These are phyloP conservation scores for Pseudogymnoascus verrucosus DNA, from an alignment of 2,329 filamentous ascomycete species.

Conservation along the genomic window DNA sequence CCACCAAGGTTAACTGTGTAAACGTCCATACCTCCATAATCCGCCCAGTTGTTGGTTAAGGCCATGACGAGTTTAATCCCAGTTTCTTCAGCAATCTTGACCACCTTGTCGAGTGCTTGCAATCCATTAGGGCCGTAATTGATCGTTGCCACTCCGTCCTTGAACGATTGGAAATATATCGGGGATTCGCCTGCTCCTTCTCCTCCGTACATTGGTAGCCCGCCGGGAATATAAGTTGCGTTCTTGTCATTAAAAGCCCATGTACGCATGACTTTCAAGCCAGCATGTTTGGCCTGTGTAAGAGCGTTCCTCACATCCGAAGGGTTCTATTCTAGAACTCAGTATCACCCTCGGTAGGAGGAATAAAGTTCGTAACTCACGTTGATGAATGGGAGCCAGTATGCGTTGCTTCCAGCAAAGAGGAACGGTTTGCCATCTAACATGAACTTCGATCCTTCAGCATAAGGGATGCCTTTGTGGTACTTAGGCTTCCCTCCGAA, in stretches of 20 bases:
- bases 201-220: slow-evolving; percentile 42
- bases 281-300: slow-evolving; percentile 30
- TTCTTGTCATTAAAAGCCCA: slow-evolving; percentile 54
- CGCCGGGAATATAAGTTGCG: slow-evolving; percentile 36
- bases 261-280: slow-evolving; percentile 45
- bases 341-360: slow-evolving; percentile 32
- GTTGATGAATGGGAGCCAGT: slow-evolving; percentile 48
- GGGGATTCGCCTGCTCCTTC: slow-evolving; percentile 18
- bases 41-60: slow-evolving; percentile 51
- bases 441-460: slow-evolving; percentile 42
- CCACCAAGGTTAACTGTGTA: slow-evolving; percentile 49
- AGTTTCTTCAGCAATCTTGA: slow-evolving; percentile 39
- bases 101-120: slow-evolving; percentile 42
- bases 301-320: slow-evolving; percentile 29
- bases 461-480: slow-evolving; percentile 38
- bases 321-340: neutral
- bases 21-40: slow-evolving; percentile 52
- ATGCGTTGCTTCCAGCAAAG: slow-evolving; percentile 50
- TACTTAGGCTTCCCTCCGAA: neutral
- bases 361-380: slow-evolving; percentile 26
- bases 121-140: slow-evolving; percentile 27
- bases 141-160: slow-evolving; percentile 23
- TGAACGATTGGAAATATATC: slow-evolving; percentile 21
- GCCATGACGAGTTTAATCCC: slow-evolving; percentile 46
- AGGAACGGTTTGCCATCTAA: slow-evolving; percentile 47